Percentiles rank a stretch among this genome's conserved stretches.
phyloP scores from a whole-genome alignment of 257 asterid genomes.

The Paulownia fortunei region DNA sequence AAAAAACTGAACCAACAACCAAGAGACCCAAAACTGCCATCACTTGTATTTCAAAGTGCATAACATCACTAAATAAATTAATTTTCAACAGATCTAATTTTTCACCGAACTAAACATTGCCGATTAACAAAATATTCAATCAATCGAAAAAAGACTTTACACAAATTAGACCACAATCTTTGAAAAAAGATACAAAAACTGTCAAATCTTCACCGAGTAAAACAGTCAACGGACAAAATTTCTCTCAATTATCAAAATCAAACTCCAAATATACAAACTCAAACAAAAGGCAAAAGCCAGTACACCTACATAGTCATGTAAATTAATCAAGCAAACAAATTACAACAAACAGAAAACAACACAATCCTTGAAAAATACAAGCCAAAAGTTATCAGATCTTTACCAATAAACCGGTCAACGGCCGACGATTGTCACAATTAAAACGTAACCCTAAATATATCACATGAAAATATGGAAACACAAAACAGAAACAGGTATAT shows the following conservation, averaged over 20 bases:
- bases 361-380: background rate
- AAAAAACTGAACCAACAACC: background rate
- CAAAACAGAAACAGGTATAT: background rate
- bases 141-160: background rate
- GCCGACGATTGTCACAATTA: conserved; percentile 26
- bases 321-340: conserved; percentile 6
- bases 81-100: background rate
- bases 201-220: conserved; percentile 35
- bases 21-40: background rate
- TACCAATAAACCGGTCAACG: conserved; percentile 44
- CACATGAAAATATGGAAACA: background rate
- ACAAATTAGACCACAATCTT: conserved; percentile 9
- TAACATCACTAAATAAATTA: background rate
- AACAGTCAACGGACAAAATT: conserved; percentile 31
- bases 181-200: background rate
- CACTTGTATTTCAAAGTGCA: background rate
- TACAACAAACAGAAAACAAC: background rate
- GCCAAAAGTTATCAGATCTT: conserved; percentile 20
- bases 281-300: background rate
- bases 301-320: background rate
- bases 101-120: background rate
- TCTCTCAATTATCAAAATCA: conserved; percentile 13
- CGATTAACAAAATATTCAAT: background rate
- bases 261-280: conserved; percentile 1
- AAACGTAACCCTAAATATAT: conserved; percentile 6